Conservation (phyloP, 2,329 filamentous ascomycete species). For the Ilyonectria sp. region DNA sequence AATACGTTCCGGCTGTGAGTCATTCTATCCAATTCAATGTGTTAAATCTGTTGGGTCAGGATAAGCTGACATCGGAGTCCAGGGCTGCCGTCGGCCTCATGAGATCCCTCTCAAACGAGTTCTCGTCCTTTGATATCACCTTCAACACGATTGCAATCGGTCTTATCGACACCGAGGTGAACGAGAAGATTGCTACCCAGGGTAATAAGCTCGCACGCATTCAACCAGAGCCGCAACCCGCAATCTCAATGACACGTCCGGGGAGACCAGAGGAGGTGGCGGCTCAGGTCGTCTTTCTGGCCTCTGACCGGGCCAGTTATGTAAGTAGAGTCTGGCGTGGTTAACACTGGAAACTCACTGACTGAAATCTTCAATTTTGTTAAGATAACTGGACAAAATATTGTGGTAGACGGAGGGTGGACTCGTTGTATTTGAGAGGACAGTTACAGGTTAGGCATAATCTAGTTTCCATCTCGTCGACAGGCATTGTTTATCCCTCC, state of each 20-base stretch:
- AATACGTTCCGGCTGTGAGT: conserved; percentile 21
- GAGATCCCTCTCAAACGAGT: conserved; percentile 21
- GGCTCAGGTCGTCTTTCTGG: conserved; percentile 10
- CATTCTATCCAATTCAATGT: too few species aligned
- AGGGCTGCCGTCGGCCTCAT: conserved; percentile 16
- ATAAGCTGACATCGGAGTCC: not conserved
- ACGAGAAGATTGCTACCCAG: conserved; percentile 1
- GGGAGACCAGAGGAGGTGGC: conserved; percentile 15
- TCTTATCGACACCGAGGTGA: conserved; percentile 15
- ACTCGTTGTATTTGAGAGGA: conserved; percentile 13
- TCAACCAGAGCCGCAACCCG: conserved; percentile 10
- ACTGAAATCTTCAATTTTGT: not conserved
- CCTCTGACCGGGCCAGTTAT: conserved; percentile 16
- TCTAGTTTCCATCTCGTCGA: too few species aligned
- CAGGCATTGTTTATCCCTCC: too few species aligned
- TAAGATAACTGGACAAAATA: conserved; percentile 19
- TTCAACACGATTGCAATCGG: conserved; percentile 18
- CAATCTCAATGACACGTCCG: conserved; percentile 13
- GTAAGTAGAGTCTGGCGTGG: not conserved
- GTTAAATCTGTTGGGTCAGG: not conserved
- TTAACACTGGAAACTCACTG: not conserved
- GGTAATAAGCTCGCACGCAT: not conserved
- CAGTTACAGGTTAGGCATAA: too few species aligned
- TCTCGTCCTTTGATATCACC: conserved; percentile 8
- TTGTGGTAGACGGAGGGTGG: conserved; percentile 17